Base-by-base conservation (phyloP, 2,329 filamentous ascomycete genomes). In the Pestalotiopsis sp. region DNA sequence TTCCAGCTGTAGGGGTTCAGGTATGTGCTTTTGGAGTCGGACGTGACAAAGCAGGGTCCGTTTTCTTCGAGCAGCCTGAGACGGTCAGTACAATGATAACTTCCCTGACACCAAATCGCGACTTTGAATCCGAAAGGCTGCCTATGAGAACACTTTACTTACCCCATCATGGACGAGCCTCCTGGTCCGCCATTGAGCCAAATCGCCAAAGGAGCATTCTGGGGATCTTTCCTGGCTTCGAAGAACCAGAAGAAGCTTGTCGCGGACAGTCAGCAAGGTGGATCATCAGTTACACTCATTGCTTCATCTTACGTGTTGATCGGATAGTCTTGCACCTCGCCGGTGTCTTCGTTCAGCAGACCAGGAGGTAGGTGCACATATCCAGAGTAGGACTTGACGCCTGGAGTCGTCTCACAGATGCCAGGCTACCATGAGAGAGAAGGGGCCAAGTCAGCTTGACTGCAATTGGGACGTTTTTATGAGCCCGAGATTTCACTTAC, bases 101-200 rank as follows among this genome's bases (percentile, higher is more conserved):
- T 36, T 36, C 31, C 9, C 31, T 36, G 6, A 36, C 31, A 36
- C 7, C 31, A 36, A 36, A 6, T 36, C 31, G 7, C 31, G 9
- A 36, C 31, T 36, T 36, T 9, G 6, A 1, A 36, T 36, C 7
- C 31, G 6, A 36, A 36, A 36, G 31, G 9, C 31, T 7, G 31
- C 31, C 31, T 9, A 9, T 9, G 7, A 36, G 31, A 36, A 36
- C 23, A 14, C 25, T 17, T 39, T 4, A 23, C 61, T 64, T 49
- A 64, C 61, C 87, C 78, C 14, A 78, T 75, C 82, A 90, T 83
- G n/a, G 85, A 88, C 70, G 85, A 87, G 64, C 81, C 83, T 25
- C 87, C 88, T 4, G 88, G 88, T 3, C 88, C 88, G 36, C 88
- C 87, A 75, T 88, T 89, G 62, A 90, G 77, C 85, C 85, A 90